Percentiles rank a stretch among this genome's conserved stretches.
Evolutionary conservation across 164 flowering plant genomes (phyloP).

Genomic region (Vitis rotundifolia): DNA sequence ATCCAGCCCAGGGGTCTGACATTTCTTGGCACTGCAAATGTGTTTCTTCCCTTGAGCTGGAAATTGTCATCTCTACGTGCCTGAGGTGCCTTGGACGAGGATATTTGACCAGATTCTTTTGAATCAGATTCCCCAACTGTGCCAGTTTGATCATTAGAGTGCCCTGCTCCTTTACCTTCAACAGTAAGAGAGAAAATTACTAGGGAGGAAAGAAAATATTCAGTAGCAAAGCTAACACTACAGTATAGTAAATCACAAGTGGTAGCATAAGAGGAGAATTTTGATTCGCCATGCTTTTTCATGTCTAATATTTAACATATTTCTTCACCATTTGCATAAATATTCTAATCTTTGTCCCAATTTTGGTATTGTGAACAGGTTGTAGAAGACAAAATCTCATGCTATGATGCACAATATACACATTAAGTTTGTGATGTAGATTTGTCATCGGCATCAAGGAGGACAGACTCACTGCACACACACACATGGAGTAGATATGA

Average conservation of each 20-base stretch:
- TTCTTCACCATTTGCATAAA: too few relatives aligned
- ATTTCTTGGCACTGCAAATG: slow-evolving; percentile 75
- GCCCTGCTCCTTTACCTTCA: slow-evolving; percentile 15
- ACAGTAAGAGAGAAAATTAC: background rate
- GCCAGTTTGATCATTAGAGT: slow-evolving; percentile 14
- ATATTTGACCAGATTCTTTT: slow-evolving; percentile 12
- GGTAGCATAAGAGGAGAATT: too few relatives aligned
- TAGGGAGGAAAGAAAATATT: background rate
- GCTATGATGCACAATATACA: too few relatives aligned
- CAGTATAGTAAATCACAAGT: too few relatives aligned
- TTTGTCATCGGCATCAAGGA: too few relatives aligned
- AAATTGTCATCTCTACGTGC: slow-evolving; percentile 24
- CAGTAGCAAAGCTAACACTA: background rate
- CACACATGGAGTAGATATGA: background rate
- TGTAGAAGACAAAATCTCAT: too few relatives aligned
- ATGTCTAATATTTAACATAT: too few relatives aligned
- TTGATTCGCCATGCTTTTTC: too few relatives aligned
- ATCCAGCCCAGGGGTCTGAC: slow-evolving; percentile 53
- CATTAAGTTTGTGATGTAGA: too few relatives aligned
- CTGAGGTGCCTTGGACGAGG: slow-evolving; percentile 10
- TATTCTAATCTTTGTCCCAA: too few relatives aligned
- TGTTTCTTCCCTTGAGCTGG: slow-evolving; percentile 70
- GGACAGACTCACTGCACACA: too few relatives aligned
- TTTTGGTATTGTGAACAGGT: too few relatives aligned
- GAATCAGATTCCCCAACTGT: slow-evolving; percentile 16